These are phyloP conservation scores for Mycena filopes DNA, from an alignment of 768 basidiomycete species.

Conservation along the genomic window DNA sequence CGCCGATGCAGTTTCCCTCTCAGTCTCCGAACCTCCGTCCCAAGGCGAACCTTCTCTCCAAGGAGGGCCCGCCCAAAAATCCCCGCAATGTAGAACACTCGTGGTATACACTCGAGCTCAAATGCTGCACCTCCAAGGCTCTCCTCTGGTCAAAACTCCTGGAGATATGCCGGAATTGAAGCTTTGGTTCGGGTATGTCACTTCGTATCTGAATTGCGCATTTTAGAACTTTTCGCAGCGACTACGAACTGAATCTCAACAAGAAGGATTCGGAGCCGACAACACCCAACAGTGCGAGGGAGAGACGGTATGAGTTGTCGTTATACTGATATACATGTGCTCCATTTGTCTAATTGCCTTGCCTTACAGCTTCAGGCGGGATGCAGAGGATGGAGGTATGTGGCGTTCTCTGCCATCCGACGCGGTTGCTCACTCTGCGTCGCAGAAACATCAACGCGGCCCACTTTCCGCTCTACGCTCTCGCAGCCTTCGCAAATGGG, in stretches of 20 bases:
- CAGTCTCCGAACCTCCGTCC: slow-evolving; percentile 34
- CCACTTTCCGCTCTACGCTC: slow-evolving; percentile 76
- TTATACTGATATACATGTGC: background rate
- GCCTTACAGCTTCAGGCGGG: slow-evolving; percentile 72
- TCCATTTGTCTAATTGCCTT: slow-evolving; percentile 32
- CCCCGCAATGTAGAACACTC: slow-evolving; percentile 49
- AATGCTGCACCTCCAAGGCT: slow-evolving; percentile 73
- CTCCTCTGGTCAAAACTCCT: slow-evolving; percentile 80
- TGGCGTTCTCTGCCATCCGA: slow-evolving; percentile 17
- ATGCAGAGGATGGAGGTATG: slow-evolving; percentile 79
- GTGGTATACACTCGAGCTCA: slow-evolving; percentile 77
- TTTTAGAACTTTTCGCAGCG: slow-evolving; percentile 46
- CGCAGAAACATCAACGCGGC: slow-evolving; percentile 64
- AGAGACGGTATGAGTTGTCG: slow-evolving; percentile 65
- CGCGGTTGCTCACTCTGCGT: background rate
- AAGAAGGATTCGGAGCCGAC: slow-evolving; percentile 80
- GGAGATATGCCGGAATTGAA: slow-evolving; percentile 83
- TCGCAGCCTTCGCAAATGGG: slow-evolving; percentile 93
- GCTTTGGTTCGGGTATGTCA: slow-evolving; percentile 88
- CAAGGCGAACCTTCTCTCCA: slow-evolving; percentile 43
- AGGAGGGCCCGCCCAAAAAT: slow-evolving; percentile 40
- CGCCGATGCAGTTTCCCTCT: slow-evolving; percentile 34
- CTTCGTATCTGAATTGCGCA: slow-evolving; percentile 23
- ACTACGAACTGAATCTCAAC: slow-evolving; percentile 70
- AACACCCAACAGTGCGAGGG: slow-evolving; percentile 63